Conservation (phyloP, 257 asterid species). For the Nicotiana undulata region DNA sequence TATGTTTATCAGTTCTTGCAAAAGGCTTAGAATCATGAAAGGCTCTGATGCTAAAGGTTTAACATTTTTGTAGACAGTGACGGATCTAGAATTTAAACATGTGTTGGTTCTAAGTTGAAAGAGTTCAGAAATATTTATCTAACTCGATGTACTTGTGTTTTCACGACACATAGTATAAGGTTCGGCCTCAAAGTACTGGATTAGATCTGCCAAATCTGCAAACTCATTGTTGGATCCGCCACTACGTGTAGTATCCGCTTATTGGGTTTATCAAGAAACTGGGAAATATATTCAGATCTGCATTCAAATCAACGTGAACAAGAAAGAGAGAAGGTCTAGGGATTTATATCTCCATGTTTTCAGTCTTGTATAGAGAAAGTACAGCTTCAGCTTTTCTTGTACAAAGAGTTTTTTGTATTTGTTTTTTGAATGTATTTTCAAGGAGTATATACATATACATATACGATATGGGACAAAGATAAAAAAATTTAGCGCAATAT, state of each 20-base stretch:
- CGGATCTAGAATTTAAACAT: not conserved
- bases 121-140: not conserved
- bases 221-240: not conserved
- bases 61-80: not conserved
- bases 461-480: not conserved
- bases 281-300: not conserved
- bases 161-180: not conserved
- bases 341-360: not conserved
- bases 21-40: conserved; percentile 69
- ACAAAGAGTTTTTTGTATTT: not conserved
- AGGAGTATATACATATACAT: not conserved
- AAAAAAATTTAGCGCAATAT: not conserved
- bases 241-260: not conserved
- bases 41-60: conserved; percentile 73
- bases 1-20: conserved; percentile 78
- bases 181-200: not conserved
- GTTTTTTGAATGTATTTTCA: not conserved
- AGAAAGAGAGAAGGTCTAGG: not conserved
- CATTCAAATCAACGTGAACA: not conserved
- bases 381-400: not conserved
- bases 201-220: not conserved
- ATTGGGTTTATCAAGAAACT: not conserved
- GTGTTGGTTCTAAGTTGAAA: not conserved
- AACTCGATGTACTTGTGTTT: not conserved
- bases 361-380: not conserved